phyloP scores from a whole-genome alignment of 495 filamentous ascomycete species.

The Talaromyces nanjingensis region DNA sequence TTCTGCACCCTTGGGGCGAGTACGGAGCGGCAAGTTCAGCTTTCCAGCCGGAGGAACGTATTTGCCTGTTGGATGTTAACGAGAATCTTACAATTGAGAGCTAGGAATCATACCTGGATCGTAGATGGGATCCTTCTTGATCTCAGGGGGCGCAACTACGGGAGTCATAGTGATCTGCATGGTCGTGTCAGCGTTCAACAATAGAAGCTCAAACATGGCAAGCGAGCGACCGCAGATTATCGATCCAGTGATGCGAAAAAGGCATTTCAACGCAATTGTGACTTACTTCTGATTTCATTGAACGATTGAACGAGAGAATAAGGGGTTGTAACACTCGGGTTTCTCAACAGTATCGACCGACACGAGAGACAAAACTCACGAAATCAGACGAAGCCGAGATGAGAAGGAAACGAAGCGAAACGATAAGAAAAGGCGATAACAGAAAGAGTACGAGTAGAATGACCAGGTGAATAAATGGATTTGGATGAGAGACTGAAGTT shows the following conservation, averaged over 20 bases:
- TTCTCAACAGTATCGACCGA: background rate
- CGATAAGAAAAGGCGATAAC: conserved; percentile 9
- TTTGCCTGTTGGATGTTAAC: conserved; percentile 1
- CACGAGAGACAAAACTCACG: background rate
- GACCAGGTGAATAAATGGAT: conserved; percentile 10
- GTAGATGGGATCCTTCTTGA: conserved; percentile 4
- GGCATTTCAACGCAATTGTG: background rate
- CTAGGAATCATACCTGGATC: background rate
- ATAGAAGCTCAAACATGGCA: background rate
- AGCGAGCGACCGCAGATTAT: background rate
- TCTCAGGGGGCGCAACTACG: conserved; percentile 3
- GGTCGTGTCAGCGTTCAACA: background rate
- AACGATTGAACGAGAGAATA: background rate
- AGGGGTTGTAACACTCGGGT: background rate
- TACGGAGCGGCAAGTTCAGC: conserved; percentile 4
- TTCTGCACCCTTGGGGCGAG: conserved; percentile 7
- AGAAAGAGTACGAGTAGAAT: conserved; percentile 11
- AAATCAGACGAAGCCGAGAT: background rate
- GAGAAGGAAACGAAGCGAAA: background rate
- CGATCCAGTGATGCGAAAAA: background rate
- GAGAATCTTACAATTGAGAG: background rate
- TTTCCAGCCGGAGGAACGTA: conserved; percentile 8
- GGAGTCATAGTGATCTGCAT: conserved; percentile 6
- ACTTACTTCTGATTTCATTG: background rate
- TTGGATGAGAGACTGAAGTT: conserved; percentile 13